Base-by-base conservation (phyloP, 1,139 yeast genomes). In the Blastobotrys arbuscula region DNA sequence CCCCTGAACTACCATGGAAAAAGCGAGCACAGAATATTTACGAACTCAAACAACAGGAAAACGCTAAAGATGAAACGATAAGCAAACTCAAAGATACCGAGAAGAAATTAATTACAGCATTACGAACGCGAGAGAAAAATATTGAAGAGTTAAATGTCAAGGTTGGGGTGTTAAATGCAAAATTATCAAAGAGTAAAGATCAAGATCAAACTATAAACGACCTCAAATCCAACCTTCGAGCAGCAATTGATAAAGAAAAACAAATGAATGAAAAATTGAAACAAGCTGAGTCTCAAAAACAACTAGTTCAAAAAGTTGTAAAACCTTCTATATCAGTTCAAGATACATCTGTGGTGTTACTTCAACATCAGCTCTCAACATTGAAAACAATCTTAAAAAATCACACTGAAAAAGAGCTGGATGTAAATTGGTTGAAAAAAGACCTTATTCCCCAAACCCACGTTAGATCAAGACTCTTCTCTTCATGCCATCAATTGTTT, bases 61-160 rank as follows among this genome's bases (percentile, higher is more conserved):
- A 45, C 3, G 48, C 51, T n/a, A 50, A 56, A 36, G 47, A 59
- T 19, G 48, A 50, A 6, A 61, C 61, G 41, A 53, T 65, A 15
- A 56, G 47, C 12, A 47, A 44, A 15, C 51, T 65, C 12, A 57
- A 56, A n/a, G 28, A 42, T 4, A 63, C 62, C 38, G 52, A 55
- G 20, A 56, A 56, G 31, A 51, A 55, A 34, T 53, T 63, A 21
- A 58, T 61, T 3, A 52, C 62, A 0, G 50, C 54, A 6, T 48
- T 61, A 19, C 50, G 62, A 16, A 64, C 65, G 20, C 69, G 71
- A 38, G 76, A 74, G 41, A 62, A 62, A 41, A 53, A 60, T 16
- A 63, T 77, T 12, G 72, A 72, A 44, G 79, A 77, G 40, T 60
- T 75, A 21, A 69, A 70, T 34, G 67, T 76, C 51, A 77, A 74